phyloP scores from a whole-genome alignment of 139 green algal genomes.

The Chara braunii region DNA sequence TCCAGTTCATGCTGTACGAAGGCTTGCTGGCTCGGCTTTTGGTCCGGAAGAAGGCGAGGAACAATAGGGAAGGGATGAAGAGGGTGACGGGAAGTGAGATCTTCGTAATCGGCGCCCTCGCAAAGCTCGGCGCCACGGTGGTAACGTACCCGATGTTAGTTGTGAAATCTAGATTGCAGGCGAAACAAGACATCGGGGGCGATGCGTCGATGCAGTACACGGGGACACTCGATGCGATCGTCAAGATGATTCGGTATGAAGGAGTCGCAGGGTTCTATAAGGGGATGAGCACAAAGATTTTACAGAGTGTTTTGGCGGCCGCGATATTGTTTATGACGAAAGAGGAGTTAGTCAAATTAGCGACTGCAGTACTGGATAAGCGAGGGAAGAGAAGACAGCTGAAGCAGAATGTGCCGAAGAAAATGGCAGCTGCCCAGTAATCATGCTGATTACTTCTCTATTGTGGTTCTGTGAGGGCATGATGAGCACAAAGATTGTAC shows the following conservation, averaged over 20 bases:
- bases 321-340: conserved; percentile 35
- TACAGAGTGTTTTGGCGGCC: conserved; percentile 33
- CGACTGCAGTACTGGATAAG: neutral
- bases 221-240: conserved; percentile 30
- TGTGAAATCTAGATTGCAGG: conserved; percentile 59
- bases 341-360: conserved; percentile 48
- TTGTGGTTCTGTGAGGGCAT: conserved; percentile 28
- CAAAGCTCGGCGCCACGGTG: conserved; percentile 86
- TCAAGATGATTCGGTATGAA: conserved; percentile 30
- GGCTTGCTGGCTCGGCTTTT: conserved; percentile 14
- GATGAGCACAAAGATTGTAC: conserved; percentile 40
- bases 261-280: conserved; percentile 33
- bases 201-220: neutral
- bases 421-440: too few relatives aligned
- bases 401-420: too few relatives aligned
- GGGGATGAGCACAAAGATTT: conserved; percentile 38
- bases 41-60: neutral
- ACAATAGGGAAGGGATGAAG: neutral
- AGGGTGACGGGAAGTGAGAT: conserved; percentile 50
- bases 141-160: conserved; percentile 88
- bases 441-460: too few relatives aligned
- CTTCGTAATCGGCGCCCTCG: conserved; percentile 71
- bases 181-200: conserved; percentile 28
- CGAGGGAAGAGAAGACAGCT: too few relatives aligned
- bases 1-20: conserved; percentile 43